phyloP scores from a whole-genome alignment of 2,329 filamentous ascomycete species.

The Fusarium humuli region DNA sequence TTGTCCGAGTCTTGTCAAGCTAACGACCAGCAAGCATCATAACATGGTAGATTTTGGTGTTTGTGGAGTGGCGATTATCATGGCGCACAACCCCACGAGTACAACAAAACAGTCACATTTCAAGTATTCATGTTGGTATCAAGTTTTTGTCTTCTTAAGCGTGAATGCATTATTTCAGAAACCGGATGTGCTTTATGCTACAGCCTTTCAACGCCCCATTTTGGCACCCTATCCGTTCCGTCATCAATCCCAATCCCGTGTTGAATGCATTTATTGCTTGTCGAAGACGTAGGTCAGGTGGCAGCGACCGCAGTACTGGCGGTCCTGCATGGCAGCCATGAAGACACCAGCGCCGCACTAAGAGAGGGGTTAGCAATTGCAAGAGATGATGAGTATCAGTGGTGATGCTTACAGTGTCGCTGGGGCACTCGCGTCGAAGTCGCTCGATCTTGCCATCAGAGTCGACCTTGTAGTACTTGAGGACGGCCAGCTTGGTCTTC shows the following conservation, averaged over 20 bases:
- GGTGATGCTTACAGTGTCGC: constrained; percentile 77
- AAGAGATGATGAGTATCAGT: background rate
- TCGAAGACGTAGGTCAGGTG: constrained; percentile 80
- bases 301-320: constrained; percentile 91
- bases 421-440: constrained; percentile 96
- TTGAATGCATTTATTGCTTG: constrained; percentile 65
- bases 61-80: constrained; percentile 4
- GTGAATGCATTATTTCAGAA: constrained; percentile 56
- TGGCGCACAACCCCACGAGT: background rate
- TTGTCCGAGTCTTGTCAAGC: background rate
- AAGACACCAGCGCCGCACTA: constrained; percentile 99
- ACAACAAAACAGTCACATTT: background rate
- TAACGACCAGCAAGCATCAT: background rate
- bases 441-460: constrained; percentile 99
- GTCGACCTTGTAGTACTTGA: constrained; percentile 99
- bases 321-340: constrained; percentile 99
- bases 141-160: constrained; percentile 48
- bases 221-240: constrained; percentile 50
- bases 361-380: constrained; percentile 50
- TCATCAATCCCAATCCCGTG: constrained; percentile 48
- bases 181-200: constrained; percentile 57
- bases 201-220: constrained; percentile 56
- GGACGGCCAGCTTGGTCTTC: constrained; percentile 99
- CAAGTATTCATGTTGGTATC: constrained; percentile 20
- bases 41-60: background rate